Evolutionary conservation across 23 red algal genomes (phyloP).

Genomic region (Gracilaria domingensis): DNA sequence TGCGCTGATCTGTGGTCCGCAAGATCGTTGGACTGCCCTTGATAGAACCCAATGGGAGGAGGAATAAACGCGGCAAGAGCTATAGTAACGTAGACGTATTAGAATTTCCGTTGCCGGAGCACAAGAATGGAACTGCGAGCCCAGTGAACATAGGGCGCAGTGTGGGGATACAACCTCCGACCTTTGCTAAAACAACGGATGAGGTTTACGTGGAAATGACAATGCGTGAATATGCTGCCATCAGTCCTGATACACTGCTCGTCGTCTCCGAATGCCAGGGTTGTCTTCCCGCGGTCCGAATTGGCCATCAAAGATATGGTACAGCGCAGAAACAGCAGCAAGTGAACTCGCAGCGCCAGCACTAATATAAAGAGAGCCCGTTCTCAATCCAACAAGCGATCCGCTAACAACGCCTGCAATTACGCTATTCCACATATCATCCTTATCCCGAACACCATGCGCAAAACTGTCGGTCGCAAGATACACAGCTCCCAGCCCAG

Average conservation of each 20-base stretch:
- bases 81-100: too few relatives aligned
- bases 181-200: neutral
- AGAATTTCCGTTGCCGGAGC: too few relatives aligned
- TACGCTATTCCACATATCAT: constrained; percentile 70
- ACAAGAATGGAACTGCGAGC: too few relatives aligned
- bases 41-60: too few relatives aligned
- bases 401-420: constrained; percentile 43
- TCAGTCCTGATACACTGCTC: constrained; percentile 9
- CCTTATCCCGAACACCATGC: constrained; percentile 13
- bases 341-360: constrained; percentile 28
- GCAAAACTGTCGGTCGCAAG: constrained; percentile 1
- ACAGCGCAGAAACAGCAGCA: constrained; percentile 33
- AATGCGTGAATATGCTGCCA: neutral
- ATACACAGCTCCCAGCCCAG: constrained; percentile 47
- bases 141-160: neutral
- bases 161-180: neutral
- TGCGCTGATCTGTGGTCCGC: too few relatives aligned
- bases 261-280: constrained; percentile 9
- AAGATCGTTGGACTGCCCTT: too few relatives aligned
- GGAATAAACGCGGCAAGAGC: too few relatives aligned
- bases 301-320: constrained; percentile 29
- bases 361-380: constrained; percentile 24
- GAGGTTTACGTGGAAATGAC: neutral
- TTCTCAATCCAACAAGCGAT: constrained; percentile 44
- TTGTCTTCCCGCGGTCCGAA: constrained; percentile 43